Evolutionary conservation across 805 yeast species (phyloP), one percentile per base, ranked within the genome.

Genomic region (Saturnispora sekii): DNA sequence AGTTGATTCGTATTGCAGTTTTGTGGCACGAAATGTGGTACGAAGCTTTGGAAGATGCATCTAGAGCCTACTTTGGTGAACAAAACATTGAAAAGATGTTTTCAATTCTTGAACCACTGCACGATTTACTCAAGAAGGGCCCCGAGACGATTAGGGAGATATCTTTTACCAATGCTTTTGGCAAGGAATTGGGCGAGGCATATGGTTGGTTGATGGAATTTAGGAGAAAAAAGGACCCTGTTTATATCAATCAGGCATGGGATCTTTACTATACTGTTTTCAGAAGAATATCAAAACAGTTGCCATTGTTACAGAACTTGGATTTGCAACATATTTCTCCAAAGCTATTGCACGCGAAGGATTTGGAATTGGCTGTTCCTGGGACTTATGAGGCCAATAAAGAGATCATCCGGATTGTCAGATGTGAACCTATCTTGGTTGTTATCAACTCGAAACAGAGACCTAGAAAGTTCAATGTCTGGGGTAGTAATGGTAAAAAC

Each of bases 1-100:
- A 93, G 58, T 74, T 93, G 46, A 89, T 93, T 50, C 71, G 97
- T 52, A 96, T 88, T 14, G 96, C 97, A 1, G 96, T 90, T 3
- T 65, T 93, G 48, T 89, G 98, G 97, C 95, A 88, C 57, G 99
- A 93, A 57, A 82, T 84, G 59, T 93, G 99, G 98, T 89, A 88
- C 54, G 97, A 90, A 64, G 97, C 95, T 2, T 69, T 93, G 30
- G 99, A 93, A 60, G 96, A 93, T 66, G 98, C 98, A 0, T 88
- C 96, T 3, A 72, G 96, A 48, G 73, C 84, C 43, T 93, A 82
- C 67, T 90, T 88, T 63, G 96, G 94, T 32, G 98, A 93, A 50
- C 93, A 87, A 54, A 88, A 93, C 57, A 84, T 90, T 10, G 96
- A 88, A 44, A 88, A 86, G 61, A 93, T 93, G 97, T 84, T 85